A percentile compares a stretch with the other conserved stretches of the same genome.
These are phyloP conservation scores for Aspergillus sclerotioniger DNA, from an alignment of 495 filamentous ascomycete genomes.

Conservation along the genomic window DNA sequence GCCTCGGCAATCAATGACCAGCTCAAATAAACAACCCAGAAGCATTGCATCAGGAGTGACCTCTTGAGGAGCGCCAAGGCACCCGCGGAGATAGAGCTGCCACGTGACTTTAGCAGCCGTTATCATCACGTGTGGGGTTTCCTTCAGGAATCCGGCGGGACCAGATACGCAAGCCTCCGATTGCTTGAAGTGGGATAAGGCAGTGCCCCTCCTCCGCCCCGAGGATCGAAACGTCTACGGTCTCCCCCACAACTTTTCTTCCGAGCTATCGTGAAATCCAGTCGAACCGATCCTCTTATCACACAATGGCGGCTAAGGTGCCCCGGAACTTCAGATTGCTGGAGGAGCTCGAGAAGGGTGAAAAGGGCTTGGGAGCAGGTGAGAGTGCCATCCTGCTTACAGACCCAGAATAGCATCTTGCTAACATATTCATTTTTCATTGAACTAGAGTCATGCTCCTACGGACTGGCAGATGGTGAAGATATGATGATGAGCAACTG, in stretches of 20 bases:
- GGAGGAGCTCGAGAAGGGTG: conserved; percentile 97
- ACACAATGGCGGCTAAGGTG: conserved; percentile 74
- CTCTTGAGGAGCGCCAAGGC: conserved; percentile 38
- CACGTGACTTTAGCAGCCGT: conserved; percentile 31
- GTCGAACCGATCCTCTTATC: conserved; percentile 4
- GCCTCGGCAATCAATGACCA: background rate
- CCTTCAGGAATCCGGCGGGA: conserved; percentile 8
- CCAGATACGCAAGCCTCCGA: conserved; percentile 1
- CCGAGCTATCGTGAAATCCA: background rate
- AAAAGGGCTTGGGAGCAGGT: conserved; percentile 97
- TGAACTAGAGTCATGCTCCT: conserved; percentile 85
- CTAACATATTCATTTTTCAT: conserved; percentile 12
- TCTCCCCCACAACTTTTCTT: background rate
- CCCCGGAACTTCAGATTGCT: conserved; percentile 94
- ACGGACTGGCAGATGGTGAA: conserved; percentile 90
- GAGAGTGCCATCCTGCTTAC: conserved; percentile 11
- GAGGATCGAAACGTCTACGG: conserved; percentile 14
- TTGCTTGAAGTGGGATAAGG: conserved; percentile 17
- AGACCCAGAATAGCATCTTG: background rate
- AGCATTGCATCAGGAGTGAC: conserved; percentile 30
- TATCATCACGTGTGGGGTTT: conserved; percentile 25
- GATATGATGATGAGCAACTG: conserved; percentile 98
- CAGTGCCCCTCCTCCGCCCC: conserved; percentile 26
- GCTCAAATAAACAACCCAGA: conserved; percentile 25
- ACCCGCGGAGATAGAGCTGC: conserved; percentile 28